Evolutionary conservation across 176 grass and related monocot genomes (phyloP), one percentile per base, ranked within the genome.

Genomic region (Hordeum vulgare): DNA sequence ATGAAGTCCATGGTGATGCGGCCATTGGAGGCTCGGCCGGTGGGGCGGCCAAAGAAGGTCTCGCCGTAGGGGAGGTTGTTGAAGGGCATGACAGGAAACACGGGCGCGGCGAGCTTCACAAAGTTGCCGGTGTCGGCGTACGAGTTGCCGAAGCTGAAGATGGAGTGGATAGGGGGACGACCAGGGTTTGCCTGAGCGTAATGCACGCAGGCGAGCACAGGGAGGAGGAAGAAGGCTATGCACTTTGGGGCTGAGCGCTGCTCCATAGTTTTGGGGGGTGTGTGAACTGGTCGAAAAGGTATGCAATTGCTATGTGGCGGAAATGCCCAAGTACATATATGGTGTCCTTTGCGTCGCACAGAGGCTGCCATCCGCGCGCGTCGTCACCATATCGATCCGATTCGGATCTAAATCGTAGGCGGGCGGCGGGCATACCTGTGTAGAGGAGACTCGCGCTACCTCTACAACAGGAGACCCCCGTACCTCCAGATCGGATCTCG

Each of bases 101-200:
- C 4, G 17, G 77, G 72, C 11, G 80, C 78, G 18, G 75, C 82
- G 15, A 87, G 53, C 77, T 42, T 85, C n/a, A 88, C 15, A 18
- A 80, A 92, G 69, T 94, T 95, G 28, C 90, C 93, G 0, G 85
- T 95, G 90, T 95, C 90, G 27, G 93, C 42, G 29, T 88, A 90
- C 18, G 90, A 95, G 73, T 95, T 60, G 27, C 87, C 85, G 34
- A 95, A 95, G 80, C 81, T 84, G 81, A 92, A 86, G 44, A 92
- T 88, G 36, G 90, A 74, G 20, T 39, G 14, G 71, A 85, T 85
- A 31, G 35, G 27, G 17, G 54, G 54, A 37, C 66, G 27, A 31
- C 57, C 81, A 40, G 67, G 28, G 31, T 49, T 20, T 14, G 75
- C 86, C 27, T 74, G 74, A 63, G 51, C 6, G 29, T 51, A 37